Conservation (phyloP, 208 protist species). For the Trypanosoma scelopori region DNA sequence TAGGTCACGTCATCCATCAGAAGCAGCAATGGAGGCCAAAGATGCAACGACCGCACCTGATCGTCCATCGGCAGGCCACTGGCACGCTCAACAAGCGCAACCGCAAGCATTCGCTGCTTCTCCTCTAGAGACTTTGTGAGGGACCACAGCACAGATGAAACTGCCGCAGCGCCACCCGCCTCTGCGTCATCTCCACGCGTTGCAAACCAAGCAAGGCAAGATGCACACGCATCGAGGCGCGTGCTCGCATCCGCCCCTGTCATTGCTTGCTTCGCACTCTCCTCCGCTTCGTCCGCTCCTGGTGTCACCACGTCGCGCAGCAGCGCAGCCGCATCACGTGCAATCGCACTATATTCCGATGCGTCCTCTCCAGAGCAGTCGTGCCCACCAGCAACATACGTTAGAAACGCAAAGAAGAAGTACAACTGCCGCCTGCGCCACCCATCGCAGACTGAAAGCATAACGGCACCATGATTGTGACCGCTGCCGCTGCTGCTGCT, state of each 20-base stretch:
- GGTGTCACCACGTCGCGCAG: constrained; percentile 1
- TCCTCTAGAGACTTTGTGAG: constrained; percentile 31
- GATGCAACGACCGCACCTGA: constrained; percentile 32
- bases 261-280: not conserved
- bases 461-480: not conserved
- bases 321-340: constrained; percentile 7
- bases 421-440: constrained; percentile 21
- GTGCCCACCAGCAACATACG: constrained; percentile 24
- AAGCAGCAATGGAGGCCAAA: constrained; percentile 45
- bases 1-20: constrained; percentile 52
- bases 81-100: constrained; percentile 44
- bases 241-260: not conserved
- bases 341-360: constrained; percentile 10
- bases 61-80: constrained; percentile 39
- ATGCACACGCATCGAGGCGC: constrained; percentile 31
- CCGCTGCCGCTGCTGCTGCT: not conserved
- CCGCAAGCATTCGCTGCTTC: constrained; percentile 41
- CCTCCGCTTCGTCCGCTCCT: not conserved
- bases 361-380: not conserved
- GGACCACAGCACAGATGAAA: constrained; percentile 45
- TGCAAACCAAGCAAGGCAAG: constrained; percentile 28
- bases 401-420: constrained; percentile 42
- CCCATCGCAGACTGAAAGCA: not conserved
- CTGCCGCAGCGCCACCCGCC: constrained; percentile 32
- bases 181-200: constrained; percentile 35